phyloP scores from a whole-genome alignment of 2,329 filamentous ascomycete species.

The Chaetomiaceae sp. region DNA sequence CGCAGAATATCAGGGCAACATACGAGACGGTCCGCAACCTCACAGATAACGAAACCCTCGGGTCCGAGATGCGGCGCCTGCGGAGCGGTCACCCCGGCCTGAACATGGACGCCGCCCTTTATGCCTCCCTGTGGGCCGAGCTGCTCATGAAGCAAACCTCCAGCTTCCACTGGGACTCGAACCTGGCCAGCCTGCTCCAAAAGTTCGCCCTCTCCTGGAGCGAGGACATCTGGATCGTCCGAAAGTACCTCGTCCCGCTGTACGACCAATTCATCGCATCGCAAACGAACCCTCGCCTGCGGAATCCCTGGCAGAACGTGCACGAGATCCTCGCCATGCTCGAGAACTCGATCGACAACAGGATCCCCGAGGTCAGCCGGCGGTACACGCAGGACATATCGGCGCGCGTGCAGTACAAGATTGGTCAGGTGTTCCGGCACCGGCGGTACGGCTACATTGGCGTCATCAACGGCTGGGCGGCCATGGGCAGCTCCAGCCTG shows the following conservation, averaged over 20 bases:
- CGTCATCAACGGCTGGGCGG: constrained; percentile 84
- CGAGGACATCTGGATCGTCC: constrained; percentile 68
- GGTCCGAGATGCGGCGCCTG: constrained; percentile 36
- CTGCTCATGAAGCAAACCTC: constrained; percentile 50
- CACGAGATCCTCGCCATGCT: constrained; percentile 38
- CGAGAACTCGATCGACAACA: constrained; percentile 39
- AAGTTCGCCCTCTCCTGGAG: constrained; percentile 62
- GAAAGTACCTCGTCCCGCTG: constrained; percentile 63
- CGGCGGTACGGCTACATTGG: constrained; percentile 73
- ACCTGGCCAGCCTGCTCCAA: constrained; percentile 60
- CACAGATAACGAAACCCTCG: constrained; percentile 34
- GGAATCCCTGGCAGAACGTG: constrained; percentile 34
- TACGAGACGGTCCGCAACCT: constrained; percentile 44
- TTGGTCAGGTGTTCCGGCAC: constrained; percentile 84
- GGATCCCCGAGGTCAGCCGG: constrained; percentile 34
- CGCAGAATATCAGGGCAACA: constrained; percentile 75
- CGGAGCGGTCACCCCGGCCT: constrained; percentile 51
- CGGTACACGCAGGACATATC: constrained; percentile 35
- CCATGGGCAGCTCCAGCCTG: constrained; percentile 28
- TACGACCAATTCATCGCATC: constrained; percentile 42
- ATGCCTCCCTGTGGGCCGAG: constrained; percentile 69
- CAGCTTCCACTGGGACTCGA: constrained; percentile 53
- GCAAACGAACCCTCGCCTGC: constrained; percentile 27
- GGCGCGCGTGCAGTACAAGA: constrained; percentile 53
- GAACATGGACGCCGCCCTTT: constrained; percentile 57